Evolutionary conservation across 2,329 filamentous ascomycete species (phyloP).

Genomic region (Ophiocordyceps camponoti-rufipedis): DNA sequence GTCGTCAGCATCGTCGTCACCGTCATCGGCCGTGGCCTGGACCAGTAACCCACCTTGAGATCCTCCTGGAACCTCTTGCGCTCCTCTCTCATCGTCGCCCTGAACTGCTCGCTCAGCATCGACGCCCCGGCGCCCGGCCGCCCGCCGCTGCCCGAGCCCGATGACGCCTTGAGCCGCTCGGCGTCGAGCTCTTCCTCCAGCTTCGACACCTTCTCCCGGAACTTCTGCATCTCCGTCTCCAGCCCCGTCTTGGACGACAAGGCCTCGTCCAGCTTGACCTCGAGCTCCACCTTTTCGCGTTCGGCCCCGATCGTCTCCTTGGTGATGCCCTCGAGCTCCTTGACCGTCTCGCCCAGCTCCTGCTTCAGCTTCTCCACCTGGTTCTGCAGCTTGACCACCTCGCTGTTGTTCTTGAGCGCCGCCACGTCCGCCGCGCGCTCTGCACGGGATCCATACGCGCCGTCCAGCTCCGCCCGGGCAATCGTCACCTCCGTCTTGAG

Average conservation of each 20-base stretch:
- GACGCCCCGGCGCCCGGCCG: conserved; percentile 24
- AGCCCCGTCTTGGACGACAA: conserved; percentile 16
- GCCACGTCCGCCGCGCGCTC: conserved; percentile 41
- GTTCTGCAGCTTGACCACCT: conserved; percentile 24
- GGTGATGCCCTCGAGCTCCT: conserved; percentile 34
- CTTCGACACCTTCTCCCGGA: conserved; percentile 17
- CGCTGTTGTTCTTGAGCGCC: conserved; percentile 28
- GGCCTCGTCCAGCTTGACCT: conserved; percentile 17
- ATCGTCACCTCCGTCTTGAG: conserved; percentile 44
- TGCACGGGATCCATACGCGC: conserved; percentile 39
- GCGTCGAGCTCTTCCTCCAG: conserved; percentile 33
- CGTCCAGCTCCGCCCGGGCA: conserved; percentile 42
- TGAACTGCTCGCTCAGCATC: conserved; percentile 37
- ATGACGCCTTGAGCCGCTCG: conserved; percentile 26
- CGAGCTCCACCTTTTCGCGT: conserved; percentile 26
- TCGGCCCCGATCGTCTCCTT: conserved; percentile 31
- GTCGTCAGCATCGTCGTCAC: conserved; percentile 10
- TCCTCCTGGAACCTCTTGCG: conserved; percentile 38
- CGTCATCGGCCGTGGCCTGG: too few relatives aligned
- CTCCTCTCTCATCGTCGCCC: conserved; percentile 36
- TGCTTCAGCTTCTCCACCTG: conserved; percentile 31
- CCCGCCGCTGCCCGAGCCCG: conserved; percentile 13
- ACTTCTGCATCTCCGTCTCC: conserved; percentile 21
- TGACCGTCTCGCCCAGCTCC: conserved; percentile 30
- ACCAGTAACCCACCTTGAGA: conserved; percentile 21